Evolutionary conservation across 225 moss, liverwort and hornwort genomes (phyloP).

Genomic region (Asterella californica): DNA sequence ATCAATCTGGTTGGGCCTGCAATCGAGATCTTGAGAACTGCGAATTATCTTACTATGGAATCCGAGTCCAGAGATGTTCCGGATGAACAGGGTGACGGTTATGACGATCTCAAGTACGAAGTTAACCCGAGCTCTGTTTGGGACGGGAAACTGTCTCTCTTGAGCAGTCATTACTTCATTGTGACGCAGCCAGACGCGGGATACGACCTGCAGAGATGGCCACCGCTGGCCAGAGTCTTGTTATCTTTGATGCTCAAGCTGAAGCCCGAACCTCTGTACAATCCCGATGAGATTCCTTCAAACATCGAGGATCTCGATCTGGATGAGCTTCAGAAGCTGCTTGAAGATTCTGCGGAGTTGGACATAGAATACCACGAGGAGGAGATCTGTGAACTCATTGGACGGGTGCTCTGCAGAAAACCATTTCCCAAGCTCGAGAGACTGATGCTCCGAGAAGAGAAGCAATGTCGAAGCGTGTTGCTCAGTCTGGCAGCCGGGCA

Average conservation of each 20-base stretch:
- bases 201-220: conserved; percentile 14
- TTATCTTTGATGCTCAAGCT: conserved; percentile 17
- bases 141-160: conserved; percentile 7
- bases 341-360: conserved; percentile 1
- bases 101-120: background rate
- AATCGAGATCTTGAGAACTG: background rate
- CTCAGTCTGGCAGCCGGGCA: conserved; percentile 8
- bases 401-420: conserved; percentile 6
- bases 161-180: conserved; percentile 14
- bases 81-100: background rate
- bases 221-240: conserved; percentile 10
- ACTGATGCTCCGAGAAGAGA: conserved; percentile 15
- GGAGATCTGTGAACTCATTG: conserved; percentile 15
- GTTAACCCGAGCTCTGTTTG: conserved; percentile 14
- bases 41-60: background rate
- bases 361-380: conserved; percentile 20
- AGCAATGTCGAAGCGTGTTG: conserved; percentile 6
- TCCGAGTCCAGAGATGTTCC: background rate
- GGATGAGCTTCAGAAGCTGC: background rate
- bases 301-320: conserved; percentile 16
- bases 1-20: background rate
- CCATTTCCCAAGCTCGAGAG: conserved; percentile 10
- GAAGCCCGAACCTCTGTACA: conserved; percentile 2
- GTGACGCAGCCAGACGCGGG: conserved; percentile 14
- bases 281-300: conserved; percentile 6